A percentile compares a stretch with the other conserved stretches of the same genome.
Evolutionary conservation across 1,284 basidiomycete genomes (phyloP).

Genomic region (Cryptococcus maquisensis): DNA sequence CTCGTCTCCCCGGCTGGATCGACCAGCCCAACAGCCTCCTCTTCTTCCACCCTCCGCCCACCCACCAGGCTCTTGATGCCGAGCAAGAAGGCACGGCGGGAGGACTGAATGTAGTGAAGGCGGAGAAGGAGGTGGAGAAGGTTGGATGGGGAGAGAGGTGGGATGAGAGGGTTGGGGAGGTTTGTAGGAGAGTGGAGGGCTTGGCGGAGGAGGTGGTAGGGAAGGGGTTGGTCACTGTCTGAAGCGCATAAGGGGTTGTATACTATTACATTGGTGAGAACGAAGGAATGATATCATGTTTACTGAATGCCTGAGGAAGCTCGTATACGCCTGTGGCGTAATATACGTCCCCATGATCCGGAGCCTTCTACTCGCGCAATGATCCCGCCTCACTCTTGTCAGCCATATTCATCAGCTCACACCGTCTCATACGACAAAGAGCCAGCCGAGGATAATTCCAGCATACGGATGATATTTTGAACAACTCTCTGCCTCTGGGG

Average conservation of each 20-base stretch:
- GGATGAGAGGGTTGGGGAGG: slow-evolving; percentile 82
- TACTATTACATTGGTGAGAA: no score
- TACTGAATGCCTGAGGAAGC: no score
- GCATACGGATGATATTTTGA: no score
- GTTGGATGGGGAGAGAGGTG: slow-evolving; percentile 83
- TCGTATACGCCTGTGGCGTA: no score
- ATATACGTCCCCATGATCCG: no score
- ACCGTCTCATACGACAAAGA: no score
- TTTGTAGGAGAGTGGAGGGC: slow-evolving; percentile 66
- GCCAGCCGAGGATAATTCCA: no score
- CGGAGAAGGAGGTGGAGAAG: slow-evolving; percentile 68
- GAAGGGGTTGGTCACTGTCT: slow-evolving; percentile 13
- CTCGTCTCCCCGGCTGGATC: slow-evolving; percentile 80
- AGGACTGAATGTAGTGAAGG: slow-evolving; percentile 71
- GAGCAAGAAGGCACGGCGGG: slow-evolving; percentile 88
- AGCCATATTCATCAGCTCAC: no score
- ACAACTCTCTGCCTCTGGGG: no score
- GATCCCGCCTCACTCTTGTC: no score
- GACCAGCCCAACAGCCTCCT: slow-evolving; percentile 91
- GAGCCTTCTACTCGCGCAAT: no score
- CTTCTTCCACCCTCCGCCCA: slow-evolving; percentile 71
- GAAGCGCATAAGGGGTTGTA: background rate
- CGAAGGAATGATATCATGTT: no score
- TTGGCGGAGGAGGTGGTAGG: slow-evolving; percentile 24
- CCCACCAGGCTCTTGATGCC: slow-evolving; percentile 56